Evolutionary conservation across 2,329 filamentous ascomycete genomes (phyloP).

Genomic region (Fusarium neocosmosporiellum): DNA sequence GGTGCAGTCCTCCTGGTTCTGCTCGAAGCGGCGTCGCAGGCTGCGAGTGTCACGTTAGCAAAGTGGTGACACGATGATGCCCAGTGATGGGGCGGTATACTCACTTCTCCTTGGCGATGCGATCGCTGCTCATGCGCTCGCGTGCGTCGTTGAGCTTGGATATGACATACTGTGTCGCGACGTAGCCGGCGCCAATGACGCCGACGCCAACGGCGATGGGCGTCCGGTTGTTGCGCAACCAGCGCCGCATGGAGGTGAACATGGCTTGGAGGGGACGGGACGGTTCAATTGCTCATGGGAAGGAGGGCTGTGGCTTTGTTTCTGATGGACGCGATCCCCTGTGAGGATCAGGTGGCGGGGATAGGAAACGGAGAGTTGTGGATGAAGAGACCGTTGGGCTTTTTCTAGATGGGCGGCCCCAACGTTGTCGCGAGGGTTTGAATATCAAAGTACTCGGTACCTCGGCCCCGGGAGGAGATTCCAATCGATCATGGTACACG

Average conservation of each 20-base stretch:
- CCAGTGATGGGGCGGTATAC: slow-evolving; percentile 40
- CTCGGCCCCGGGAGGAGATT: slow-evolving; percentile 10
- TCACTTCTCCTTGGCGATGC: slow-evolving; percentile 96
- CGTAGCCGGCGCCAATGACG: slow-evolving; percentile 88
- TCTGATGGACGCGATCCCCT: neutral
- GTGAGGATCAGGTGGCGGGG: slow-evolving; percentile 1
- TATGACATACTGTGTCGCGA: slow-evolving; percentile 92
- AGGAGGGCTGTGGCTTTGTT: slow-evolving; percentile 6
- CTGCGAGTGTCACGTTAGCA: slow-evolving; percentile 58
- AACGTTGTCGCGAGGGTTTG: neutral
- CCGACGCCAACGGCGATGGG: slow-evolving; percentile 89
- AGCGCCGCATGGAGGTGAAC: slow-evolving; percentile 82
- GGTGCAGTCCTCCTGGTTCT: slow-evolving; percentile 99
- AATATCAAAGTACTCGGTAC: slow-evolving; percentile 4
- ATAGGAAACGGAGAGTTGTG: slow-evolving; percentile 19
- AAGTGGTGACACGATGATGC: neutral
- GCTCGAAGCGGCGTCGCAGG: slow-evolving; percentile 93
- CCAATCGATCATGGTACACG: slow-evolving; percentile 5
- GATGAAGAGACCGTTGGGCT: slow-evolving; percentile 1
- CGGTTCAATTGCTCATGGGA: slow-evolving; percentile 32
- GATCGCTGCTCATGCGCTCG: slow-evolving; percentile 95
- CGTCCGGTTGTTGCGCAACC: slow-evolving; percentile 92
- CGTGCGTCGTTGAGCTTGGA: slow-evolving; percentile 92
- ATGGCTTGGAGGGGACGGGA: slow-evolving; percentile 51
- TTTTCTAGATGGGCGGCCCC: neutral